phyloP scores from a whole-genome alignment of 2,329 filamentous ascomycete species.

The Annulohypoxylon truncatum region DNA sequence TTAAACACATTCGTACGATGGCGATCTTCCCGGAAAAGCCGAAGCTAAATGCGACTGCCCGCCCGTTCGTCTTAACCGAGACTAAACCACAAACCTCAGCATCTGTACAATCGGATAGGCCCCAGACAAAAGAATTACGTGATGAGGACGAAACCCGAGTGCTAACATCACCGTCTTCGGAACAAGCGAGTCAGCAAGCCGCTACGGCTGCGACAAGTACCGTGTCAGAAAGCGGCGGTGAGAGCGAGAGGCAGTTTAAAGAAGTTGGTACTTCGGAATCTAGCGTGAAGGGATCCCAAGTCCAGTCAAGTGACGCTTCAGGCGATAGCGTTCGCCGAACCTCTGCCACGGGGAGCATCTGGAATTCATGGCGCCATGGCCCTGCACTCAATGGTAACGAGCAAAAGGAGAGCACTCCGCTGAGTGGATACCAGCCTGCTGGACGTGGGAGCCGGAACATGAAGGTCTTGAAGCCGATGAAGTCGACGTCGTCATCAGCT shows the following conservation, averaged over 20 bases:
- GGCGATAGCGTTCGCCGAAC: slow-evolving; percentile 44
- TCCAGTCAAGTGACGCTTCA: slow-evolving; percentile 42
- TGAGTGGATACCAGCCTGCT: slow-evolving; percentile 77
- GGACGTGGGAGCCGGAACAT: slow-evolving; percentile 75
- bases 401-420: slow-evolving; percentile 62
- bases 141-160: slow-evolving; percentile 52
- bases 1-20: slow-evolving; percentile 79
- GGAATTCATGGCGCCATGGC: slow-evolving; percentile 77
- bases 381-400: slow-evolving; percentile 62
- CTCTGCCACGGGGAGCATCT: slow-evolving; percentile 66
- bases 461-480: slow-evolving; percentile 88
- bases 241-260: slow-evolving; percentile 55
- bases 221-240: slow-evolving; percentile 58
- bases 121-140: slow-evolving; percentile 45
- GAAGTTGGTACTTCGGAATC: slow-evolving; percentile 45
- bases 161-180: slow-evolving; percentile 52
- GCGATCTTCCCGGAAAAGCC: slow-evolving; percentile 66
- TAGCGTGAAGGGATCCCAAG: slow-evolving; percentile 46
- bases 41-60: slow-evolving; percentile 67
- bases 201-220: slow-evolving; percentile 48
- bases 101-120: slow-evolving; percentile 34
- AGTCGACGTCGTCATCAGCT: slow-evolving; percentile 64
- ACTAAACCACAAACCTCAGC: slow-evolving; percentile 42
- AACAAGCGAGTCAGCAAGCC: slow-evolving; percentile 50
- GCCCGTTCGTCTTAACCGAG: slow-evolving; percentile 57